Base-by-base conservation (phyloP, 768 basidiomycete species). In the Crassisporium funariophilum region DNA sequence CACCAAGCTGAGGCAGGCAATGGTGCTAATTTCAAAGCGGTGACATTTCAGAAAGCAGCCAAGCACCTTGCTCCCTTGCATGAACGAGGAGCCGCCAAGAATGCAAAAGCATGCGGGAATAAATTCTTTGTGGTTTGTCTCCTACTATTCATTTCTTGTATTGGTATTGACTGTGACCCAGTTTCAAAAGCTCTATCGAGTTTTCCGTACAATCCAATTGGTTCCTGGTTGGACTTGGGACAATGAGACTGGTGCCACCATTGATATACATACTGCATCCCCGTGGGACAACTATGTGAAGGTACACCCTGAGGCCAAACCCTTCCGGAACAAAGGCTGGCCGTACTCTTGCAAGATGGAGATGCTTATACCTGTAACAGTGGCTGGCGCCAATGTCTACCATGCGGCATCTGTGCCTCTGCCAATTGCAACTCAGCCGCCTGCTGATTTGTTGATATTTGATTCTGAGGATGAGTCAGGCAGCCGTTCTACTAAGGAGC, bases 251-350 rank as follows among this genome's bases (percentile, higher is more conserved):
- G 44, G 44, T 19, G 34, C 43, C n/a, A 27, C n/a, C 23, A 50
- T 50, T 27, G 17, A 22, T 29, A 19, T 24, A 3, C 3, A 48
- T 16, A 47, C 37, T 13, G 40, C 29, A 10, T 19, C 52, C 13
- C 20, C 29, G 8, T 55, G 53, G 53, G 45, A 51, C 11, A 25
- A 29, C 12, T 55, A 46, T 52, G 44, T 55, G 8, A 31, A 46
- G 35, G 27, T 39, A 16, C 43, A 51, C 34, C 53, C 53, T 7
- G 39, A 17, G 20, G 53, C 50, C 8, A 51, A 52, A 22, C 50
- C 53, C 12, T 54, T 54, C 36, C 27, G 34, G 13, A 54, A 54
- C 40, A 51, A 52, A 31, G 53, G 53, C 17, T 54, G 50, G 53
- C 44, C 23, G 23, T 27, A 52, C 35, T 31, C 46, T 12, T 12